Evolutionary conservation across 1,284 basidiomycete species (phyloP).

Genomic region (Fomitopsis pinicola): DNA sequence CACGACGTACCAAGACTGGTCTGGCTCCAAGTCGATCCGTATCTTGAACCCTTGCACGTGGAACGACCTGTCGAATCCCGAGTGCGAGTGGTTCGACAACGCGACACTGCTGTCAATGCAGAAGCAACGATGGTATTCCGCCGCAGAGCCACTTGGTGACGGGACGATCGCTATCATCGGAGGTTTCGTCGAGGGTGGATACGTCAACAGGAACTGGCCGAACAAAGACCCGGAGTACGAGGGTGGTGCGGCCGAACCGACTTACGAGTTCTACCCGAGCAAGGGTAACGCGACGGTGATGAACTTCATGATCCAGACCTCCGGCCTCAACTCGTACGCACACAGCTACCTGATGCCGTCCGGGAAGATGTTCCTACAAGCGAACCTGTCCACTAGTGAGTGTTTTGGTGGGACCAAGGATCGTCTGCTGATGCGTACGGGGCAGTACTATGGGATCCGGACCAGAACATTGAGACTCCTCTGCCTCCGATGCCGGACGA

Average conservation of each 20-base stretch:
- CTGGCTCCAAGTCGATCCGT: constrained; percentile 65
- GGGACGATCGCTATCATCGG: constrained; percentile 72
- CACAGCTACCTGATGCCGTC: constrained; percentile 84
- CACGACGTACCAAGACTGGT: constrained; percentile 58
- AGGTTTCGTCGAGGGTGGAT: constrained; percentile 81
- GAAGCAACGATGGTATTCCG: constrained; percentile 83
- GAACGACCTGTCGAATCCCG: constrained; percentile 40
- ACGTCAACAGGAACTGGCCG: constrained; percentile 82
- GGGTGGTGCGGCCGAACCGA: constrained; percentile 64
- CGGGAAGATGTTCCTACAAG: constrained; percentile 82
- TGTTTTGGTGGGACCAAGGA: constrained; percentile 18
- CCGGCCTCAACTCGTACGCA: constrained; percentile 88
- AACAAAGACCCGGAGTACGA: constrained; percentile 61
- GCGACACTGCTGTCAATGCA: constrained; percentile 67
- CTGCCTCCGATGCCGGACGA: constrained; percentile 60
- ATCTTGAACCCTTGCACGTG: constrained; percentile 72
- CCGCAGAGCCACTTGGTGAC: constrained; percentile 71
- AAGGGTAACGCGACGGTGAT: constrained; percentile 55
- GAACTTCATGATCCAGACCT: constrained; percentile 77
- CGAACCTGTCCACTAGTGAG: constrained; percentile 74
- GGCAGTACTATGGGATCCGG: constrained; percentile 61
- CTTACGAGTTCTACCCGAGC: constrained; percentile 83
- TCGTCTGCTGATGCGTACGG: constrained; percentile 1
- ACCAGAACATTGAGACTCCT: constrained; percentile 54
- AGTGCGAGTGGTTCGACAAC: constrained; percentile 81